These are phyloP conservation scores for Botrytis sinoallii DNA, from an alignment of 2,329 filamentous ascomycete species.

Conservation along the genomic window DNA sequence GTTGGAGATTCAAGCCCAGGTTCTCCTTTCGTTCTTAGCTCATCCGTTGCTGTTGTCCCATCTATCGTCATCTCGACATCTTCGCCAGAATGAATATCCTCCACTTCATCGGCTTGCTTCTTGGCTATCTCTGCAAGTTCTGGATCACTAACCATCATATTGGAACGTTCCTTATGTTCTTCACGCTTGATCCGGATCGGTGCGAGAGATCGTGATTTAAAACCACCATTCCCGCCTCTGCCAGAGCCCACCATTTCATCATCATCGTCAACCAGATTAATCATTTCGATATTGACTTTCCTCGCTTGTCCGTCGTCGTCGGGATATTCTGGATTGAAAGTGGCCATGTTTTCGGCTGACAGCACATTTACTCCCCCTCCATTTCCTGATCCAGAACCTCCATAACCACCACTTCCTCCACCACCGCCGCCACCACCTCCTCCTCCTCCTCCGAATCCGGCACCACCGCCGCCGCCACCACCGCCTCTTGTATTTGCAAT, in stretches of 20 bases:
- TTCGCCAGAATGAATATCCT: neutral
- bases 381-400: constrained; percentile 14
- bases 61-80: constrained; percentile 6
- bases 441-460: constrained; percentile 16
- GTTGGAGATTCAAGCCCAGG: constrained; percentile 11
- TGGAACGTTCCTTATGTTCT: constrained; percentile 35
- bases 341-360: constrained; percentile 8
- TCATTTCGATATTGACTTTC: constrained; percentile 35
- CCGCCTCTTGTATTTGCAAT: constrained; percentile 10
- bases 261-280: constrained; percentile 30
- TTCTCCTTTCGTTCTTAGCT: constrained; percentile 10
- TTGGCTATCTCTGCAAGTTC: constrained; percentile 17
- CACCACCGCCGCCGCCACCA: constrained; percentile 13
- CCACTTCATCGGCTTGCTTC: constrained; percentile 20
- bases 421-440: constrained; percentile 12
- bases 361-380: constrained; percentile 5
- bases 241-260: constrained; percentile 21
- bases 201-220: constrained; percentile 25
- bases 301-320: constrained; percentile 27
- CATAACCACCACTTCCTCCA: neutral
- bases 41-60: neutral
- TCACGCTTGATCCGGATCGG: constrained; percentile 35
- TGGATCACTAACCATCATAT: constrained; percentile 27
- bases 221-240: constrained; percentile 21
- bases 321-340: constrained; percentile 33